Conservation (phyloP, 345 rosid species). For the Ceriops decandra region DNA sequence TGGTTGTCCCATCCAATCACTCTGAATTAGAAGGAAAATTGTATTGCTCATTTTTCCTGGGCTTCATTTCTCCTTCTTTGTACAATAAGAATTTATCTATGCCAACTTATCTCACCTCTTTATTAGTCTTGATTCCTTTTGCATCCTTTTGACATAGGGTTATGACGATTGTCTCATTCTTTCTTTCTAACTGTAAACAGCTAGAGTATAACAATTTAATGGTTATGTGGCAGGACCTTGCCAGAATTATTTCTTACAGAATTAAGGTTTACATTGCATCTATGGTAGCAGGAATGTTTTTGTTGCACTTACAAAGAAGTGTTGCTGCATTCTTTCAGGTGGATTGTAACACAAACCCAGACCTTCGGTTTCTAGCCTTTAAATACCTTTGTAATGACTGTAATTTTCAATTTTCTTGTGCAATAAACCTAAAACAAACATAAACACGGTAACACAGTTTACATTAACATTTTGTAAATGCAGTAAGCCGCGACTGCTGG, state of each 20-base stretch:
- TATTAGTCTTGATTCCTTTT: slow-evolving; percentile 11
- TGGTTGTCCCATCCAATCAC: slow-evolving; percentile 59
- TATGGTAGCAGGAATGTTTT: neutral
- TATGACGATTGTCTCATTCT: slow-evolving; percentile 19
- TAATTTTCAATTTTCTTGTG: too few relatives aligned
- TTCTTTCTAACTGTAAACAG: slow-evolving; percentile 39
- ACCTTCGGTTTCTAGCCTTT: too few relatives aligned
- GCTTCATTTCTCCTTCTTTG: neutral
- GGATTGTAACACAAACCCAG: too few relatives aligned
- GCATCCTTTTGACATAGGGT: slow-evolving; percentile 19
- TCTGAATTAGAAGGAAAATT: slow-evolving; percentile 27
- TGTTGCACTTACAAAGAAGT: neutral
- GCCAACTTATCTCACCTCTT: neutral
- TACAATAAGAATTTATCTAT: slow-evolving; percentile 14
- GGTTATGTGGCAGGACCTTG: slow-evolving; percentile 6
- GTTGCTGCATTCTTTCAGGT: too few relatives aligned
- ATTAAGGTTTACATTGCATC: neutral
- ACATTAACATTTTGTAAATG: too few relatives aligned
- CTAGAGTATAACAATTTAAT: slow-evolving; percentile 26
- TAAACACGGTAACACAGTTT: too few relatives aligned
- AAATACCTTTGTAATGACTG: too few relatives aligned
- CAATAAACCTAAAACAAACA: too few relatives aligned
- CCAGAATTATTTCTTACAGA: neutral
- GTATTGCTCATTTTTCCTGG: neutral
- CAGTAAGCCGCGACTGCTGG: too few relatives aligned